phyloP scores from a whole-genome alignment of 1,284 basidiomycete genomes.

The Ceratobasidium sp. region DNA sequence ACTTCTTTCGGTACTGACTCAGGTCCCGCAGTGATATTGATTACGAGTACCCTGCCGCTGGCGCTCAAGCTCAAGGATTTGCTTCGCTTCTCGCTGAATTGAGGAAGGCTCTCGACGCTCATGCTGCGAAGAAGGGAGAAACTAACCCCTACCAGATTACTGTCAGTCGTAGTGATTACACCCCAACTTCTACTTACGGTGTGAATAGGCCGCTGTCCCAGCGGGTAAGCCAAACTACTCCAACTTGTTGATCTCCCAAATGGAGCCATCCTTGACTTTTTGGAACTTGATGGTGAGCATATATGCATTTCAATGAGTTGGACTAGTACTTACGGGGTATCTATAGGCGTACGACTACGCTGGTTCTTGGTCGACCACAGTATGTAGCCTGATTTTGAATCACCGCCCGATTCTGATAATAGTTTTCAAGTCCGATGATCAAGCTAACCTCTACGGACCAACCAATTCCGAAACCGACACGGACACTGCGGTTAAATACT shows the following conservation, averaged over 20 bases:
- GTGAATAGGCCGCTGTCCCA: conserved; percentile 55
- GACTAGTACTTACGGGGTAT: too few relatives aligned
- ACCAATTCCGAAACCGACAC: conserved; percentile 67
- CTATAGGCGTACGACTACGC: conserved; percentile 76
- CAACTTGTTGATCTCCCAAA: conserved; percentile 68
- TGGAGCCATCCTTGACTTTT: conserved; percentile 67
- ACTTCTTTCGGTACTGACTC: not conserved
- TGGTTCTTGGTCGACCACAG: conserved; percentile 68
- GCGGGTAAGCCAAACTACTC: conserved; percentile 74
- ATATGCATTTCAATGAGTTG: too few relatives aligned
- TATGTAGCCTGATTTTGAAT: conserved; percentile 43
- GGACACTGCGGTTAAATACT: conserved; percentile 73
- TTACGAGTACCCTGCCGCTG: conserved; percentile 65
- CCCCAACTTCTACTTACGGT: conserved; percentile 1
- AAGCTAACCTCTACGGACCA: conserved; percentile 81
- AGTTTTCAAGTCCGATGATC: conserved; percentile 64
- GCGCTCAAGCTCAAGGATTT: conserved; percentile 63
- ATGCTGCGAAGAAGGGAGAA: conserved; percentile 65
- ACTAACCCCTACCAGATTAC: conserved; percentile 63
- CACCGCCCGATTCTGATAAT: too few relatives aligned
- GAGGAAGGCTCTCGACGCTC: conserved; percentile 60
- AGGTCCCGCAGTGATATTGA: conserved; percentile 64
- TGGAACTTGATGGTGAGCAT: conserved; percentile 88
- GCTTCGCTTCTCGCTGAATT: conserved; percentile 64
- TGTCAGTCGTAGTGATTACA: conserved; percentile 46